Conservation (phyloP, 2,329 filamentous ascomycete genomes). For the Microcera coccophila region DNA sequence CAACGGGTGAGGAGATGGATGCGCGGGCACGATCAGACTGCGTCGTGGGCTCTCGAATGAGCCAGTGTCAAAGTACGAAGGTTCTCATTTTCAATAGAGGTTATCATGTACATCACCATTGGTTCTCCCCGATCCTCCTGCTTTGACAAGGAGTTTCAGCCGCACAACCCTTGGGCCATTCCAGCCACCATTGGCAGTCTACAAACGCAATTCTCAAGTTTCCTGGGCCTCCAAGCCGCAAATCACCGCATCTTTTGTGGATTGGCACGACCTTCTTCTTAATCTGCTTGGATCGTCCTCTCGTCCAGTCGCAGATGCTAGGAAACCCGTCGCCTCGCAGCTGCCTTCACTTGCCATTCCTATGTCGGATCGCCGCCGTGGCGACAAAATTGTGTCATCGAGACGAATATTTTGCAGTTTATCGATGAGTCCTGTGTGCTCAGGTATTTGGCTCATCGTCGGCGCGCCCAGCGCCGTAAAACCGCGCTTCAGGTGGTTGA, state of each 20-base stretch:
- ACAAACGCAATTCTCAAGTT: constrained; percentile 8
- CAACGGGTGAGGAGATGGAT: constrained; percentile 13
- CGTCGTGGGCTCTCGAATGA: constrained; percentile 20
- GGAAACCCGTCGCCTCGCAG: constrained; percentile 17
- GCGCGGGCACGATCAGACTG: constrained; percentile 16
- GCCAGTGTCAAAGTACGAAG: constrained; percentile 26
- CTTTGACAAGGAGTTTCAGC: background rate
- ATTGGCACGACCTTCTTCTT: constrained; percentile 15
- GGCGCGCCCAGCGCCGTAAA: constrained; percentile 11
- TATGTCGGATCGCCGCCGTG: constrained; percentile 13
- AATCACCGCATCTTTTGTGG: constrained; percentile 3
- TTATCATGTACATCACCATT: constrained; percentile 33
- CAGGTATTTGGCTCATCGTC: constrained; percentile 3
- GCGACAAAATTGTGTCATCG: constrained; percentile 14
- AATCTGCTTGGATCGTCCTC: constrained; percentile 14
- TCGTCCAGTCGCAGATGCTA: constrained; percentile 19
- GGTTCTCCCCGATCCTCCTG: constrained; percentile 1
- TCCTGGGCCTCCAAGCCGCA: constrained; percentile 17
- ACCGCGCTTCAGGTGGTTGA: constrained; percentile 20
- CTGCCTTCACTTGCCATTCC: constrained; percentile 17
- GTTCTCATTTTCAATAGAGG: constrained; percentile 28
- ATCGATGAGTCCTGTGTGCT: constrained; percentile 1
- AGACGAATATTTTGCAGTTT: constrained; percentile 14
- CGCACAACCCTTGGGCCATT: too few species aligned
- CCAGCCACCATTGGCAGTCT: too few species aligned